Evolutionary conservation across 139 green algal species (phyloP), one percentile per base, ranked within the genome.

Genomic region (Raphidocelis subcapitata): DNA sequence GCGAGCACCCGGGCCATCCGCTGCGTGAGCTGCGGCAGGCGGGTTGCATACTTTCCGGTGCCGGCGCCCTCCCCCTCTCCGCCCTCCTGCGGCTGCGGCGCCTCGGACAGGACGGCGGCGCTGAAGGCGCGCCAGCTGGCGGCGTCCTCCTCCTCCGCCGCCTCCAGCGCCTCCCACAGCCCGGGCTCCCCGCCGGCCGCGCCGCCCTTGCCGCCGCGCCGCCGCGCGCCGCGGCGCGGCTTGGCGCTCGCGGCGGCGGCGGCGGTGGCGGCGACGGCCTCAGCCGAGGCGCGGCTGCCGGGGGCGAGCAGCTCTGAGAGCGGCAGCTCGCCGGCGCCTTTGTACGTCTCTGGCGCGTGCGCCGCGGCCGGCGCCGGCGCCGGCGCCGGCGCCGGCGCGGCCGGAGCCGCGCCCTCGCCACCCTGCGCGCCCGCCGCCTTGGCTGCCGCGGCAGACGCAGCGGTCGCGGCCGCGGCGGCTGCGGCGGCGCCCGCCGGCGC

Each of bases 11-110:
- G 63, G 0, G 67, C 54, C 46, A 80, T 60, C 55, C 57, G 76
- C 1, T 41, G 20, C 31, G 73, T 62, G 3, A 91, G 79, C 75
- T 88, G 71, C 3, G 76, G 73, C 37, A 87, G 47, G 31, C 74
- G 60, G 0, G 55, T 16, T 10, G 55, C 24, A 65, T 82, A 28
- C 49, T 57, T 57, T 57, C 49, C 49, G 20, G 49, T 20, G 20
- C 18, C 18, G 18, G 20, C 18, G 49, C 49, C 49, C 49, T n/a
- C 20, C 49, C 18, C 49, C 49, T 20, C 15, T 20, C 16, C 56
- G 24, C 18, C 56, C 56, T 64, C 56, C 56, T 33, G 24, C 18
- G 15, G 56, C 18, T 28, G 18, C 56, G 24, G 18, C 56, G 18
- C 56, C 56, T 28, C 56, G 12, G 15, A 8, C 33, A 67, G 16